phyloP scores from a whole-genome alignment of 768 basidiomycete species.

The Pseudohyphozyma bogoriensis region DNA sequence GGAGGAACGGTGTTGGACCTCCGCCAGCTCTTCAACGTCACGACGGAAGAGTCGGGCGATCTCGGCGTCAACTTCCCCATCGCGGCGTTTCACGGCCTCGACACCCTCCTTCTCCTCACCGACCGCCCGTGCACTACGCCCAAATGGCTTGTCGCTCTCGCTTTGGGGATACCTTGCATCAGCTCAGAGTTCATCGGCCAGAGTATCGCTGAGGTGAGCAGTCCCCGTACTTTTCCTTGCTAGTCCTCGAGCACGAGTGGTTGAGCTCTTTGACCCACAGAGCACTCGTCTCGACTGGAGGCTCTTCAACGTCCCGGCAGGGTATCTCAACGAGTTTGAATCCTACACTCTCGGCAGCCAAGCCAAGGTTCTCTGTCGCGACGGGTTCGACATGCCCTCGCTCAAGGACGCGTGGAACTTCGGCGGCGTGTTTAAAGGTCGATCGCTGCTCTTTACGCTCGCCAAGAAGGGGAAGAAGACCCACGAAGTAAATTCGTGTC shows the following conservation, averaged over 20 bases:
- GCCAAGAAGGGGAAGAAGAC: conserved; percentile 32
- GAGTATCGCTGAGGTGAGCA: conserved; percentile 45
- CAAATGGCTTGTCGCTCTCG: conserved; percentile 72
- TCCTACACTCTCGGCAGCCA: conserved; percentile 9
- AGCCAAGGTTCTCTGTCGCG: conserved; percentile 42
- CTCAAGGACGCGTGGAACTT: conserved; percentile 27
- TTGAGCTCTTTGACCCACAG: conserved; percentile 19
- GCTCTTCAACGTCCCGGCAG: conserved; percentile 50
- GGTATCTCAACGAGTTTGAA: conserved; percentile 41
- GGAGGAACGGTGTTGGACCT: conserved; percentile 27
- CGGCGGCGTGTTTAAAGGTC: conserved; percentile 44
- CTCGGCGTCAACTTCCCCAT: background rate
- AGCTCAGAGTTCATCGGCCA: background rate
- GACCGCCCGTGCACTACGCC: conserved; percentile 54
- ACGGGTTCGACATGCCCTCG: conserved; percentile 48
- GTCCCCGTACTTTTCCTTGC: conserved; percentile 4
- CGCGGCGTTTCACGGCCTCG: conserved; percentile 8
- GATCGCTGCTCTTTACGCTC: conserved; percentile 45
- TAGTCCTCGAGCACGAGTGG: background rate
- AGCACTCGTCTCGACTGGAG: conserved; percentile 48
- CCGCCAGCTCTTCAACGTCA: conserved; percentile 23
- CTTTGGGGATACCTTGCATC: conserved; percentile 75
- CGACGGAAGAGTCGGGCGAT: background rate
- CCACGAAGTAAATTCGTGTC: conserved; percentile 28
- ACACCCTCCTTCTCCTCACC: conserved; percentile 33